Evolutionary conservation across 2,329 filamentous ascomycete genomes (phyloP).

Genomic region (Pestalotiopsis fici): DNA sequence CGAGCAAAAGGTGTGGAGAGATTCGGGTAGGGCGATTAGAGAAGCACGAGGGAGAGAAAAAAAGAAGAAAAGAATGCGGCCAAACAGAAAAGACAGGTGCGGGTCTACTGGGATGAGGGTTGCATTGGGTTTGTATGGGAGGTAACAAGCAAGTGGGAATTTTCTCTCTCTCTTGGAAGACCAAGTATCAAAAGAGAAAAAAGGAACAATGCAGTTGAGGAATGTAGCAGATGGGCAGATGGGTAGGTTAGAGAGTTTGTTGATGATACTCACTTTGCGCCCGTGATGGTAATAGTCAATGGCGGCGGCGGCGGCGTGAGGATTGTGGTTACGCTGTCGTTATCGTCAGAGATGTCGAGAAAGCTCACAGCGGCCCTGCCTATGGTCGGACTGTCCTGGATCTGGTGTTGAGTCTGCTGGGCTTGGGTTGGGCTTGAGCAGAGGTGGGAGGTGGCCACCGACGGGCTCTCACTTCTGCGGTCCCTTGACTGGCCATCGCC

Average conservation of each 20-base stretch:
- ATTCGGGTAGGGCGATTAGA: background rate
- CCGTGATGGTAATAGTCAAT: conserved; percentile 20
- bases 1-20: background rate
- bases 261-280: conserved; percentile 15
- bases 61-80: background rate
- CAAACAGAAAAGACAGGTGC: conserved; percentile 3
- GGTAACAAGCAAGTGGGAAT: background rate
- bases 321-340: background rate
- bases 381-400: conserved; percentile 49
- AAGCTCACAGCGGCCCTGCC: conserved; percentile 36
- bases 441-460: conserved; percentile 15
- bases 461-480: conserved; percentile 26
- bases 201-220: background rate
- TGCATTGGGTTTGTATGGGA: conserved; percentile 1
- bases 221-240: background rate
- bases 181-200: background rate
- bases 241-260: background rate
- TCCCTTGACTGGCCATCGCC: conserved; percentile 33
- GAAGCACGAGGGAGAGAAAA: background rate
- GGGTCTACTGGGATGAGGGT: conserved; percentile 8
- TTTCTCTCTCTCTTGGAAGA: too few species aligned
- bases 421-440: conserved; percentile 8
- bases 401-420: conserved; percentile 13
- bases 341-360: conserved; percentile 12
- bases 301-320: conserved; percentile 18